Evolutionary conservation across 2,329 filamentous ascomycete species (phyloP).

Genomic region (Colletotrichum noveboracense): DNA sequence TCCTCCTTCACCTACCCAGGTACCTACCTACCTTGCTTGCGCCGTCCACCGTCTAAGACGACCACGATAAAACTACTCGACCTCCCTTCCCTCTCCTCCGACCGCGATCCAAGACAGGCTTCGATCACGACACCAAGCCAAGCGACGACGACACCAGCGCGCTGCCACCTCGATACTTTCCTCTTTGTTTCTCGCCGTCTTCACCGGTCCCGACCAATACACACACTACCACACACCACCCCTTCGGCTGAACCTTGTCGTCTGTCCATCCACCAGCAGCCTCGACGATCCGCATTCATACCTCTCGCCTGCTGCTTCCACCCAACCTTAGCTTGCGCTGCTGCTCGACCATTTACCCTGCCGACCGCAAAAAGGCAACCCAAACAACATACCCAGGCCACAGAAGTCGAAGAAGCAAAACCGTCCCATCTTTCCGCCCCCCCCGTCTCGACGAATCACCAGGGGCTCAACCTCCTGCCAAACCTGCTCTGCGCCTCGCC

Average conservation of each 20-base stretch:
- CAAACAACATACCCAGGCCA: background rate
- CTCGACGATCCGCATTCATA: background rate
- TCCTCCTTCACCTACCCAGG: background rate
- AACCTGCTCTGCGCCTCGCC: background rate
- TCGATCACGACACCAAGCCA: background rate
- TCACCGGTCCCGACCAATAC: background rate
- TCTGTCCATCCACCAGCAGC: background rate
- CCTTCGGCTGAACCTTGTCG: constrained; percentile 2
- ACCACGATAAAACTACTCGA: background rate
- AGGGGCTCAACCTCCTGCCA: constrained; percentile 17
- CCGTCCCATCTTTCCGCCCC: background rate
- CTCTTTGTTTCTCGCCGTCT: background rate
- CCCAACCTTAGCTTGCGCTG: background rate
- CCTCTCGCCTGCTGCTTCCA: background rate
- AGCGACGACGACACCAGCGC: background rate
- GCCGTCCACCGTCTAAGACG: background rate
- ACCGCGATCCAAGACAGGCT: background rate
- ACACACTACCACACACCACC: background rate
- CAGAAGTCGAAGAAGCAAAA: background rate
- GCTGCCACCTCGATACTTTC: background rate
- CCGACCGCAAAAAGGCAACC: background rate
- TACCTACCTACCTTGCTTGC: too few relatives aligned
- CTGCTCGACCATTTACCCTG: background rate
- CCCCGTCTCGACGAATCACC: background rate
- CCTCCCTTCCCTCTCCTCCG: background rate